Percentiles rank a stretch among this genome's conserved stretches.
phyloP scores from a whole-genome alignment of 2,329 filamentous ascomycete genomes.

The Ophiostoma tasmaniense region DNA sequence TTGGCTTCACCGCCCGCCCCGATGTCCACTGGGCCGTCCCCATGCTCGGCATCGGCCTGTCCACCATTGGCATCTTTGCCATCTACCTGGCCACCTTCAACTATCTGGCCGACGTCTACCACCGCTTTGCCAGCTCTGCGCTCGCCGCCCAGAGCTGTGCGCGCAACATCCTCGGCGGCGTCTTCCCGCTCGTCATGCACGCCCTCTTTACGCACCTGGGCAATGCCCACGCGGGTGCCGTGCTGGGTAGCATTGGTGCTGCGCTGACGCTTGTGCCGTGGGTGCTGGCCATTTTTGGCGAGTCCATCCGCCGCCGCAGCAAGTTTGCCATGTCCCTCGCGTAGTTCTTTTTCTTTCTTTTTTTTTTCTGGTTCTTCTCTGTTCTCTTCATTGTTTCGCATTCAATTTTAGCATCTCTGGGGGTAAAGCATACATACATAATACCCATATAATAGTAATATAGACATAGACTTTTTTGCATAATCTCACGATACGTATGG shows the following conservation, averaged over 20 bases:
- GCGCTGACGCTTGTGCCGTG: conserved; percentile 75
- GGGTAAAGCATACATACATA: neutral
- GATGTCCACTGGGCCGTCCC: conserved; percentile 65
- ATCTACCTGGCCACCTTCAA: conserved; percentile 89
- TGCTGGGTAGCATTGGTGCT: conserved; percentile 65
- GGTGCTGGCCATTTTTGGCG: conserved; percentile 72
- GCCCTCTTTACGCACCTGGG: conserved; percentile 67
- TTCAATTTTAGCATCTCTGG: too few species aligned
- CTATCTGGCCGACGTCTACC: conserved; percentile 83
- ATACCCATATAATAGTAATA: neutral
- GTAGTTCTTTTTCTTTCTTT: neutral
- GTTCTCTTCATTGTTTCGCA: too few species aligned
- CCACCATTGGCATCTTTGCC: conserved; percentile 78
- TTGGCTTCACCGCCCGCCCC: conserved; percentile 60
- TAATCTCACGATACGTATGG: neutral
- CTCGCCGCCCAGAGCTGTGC: conserved; percentile 81
- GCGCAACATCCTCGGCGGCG: conserved; percentile 71
- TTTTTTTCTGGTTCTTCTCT: too few species aligned
- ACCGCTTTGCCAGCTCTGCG: conserved; percentile 74
- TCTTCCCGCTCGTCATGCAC: conserved; percentile 69
- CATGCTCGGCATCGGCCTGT: conserved; percentile 58
- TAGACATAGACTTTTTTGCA: neutral
- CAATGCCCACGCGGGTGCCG: conserved; percentile 59
- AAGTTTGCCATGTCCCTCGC: conserved; percentile 55
- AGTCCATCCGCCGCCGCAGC: conserved; percentile 64